A percentile compares a stretch with the other conserved stretches of the same genome.
Conservation (phyloP, 108 stramenopile genomes). For the Cyclotella sp. region DNA sequence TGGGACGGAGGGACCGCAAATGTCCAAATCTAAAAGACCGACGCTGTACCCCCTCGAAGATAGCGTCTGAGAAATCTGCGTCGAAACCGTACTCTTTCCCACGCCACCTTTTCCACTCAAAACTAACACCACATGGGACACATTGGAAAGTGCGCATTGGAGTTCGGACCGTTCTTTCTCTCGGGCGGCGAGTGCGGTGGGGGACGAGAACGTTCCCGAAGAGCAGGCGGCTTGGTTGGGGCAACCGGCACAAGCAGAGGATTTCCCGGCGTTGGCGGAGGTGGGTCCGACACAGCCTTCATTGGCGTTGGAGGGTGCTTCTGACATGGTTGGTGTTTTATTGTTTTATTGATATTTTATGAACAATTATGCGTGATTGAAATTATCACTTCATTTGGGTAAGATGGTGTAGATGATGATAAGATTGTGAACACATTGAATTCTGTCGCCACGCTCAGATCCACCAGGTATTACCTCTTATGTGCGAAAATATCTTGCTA, state of each 20-base stretch:
- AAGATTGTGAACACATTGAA: no score
- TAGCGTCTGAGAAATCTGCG: conserved; percentile 93
- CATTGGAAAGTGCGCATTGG: conserved; percentile 72
- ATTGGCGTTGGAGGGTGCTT: conserved; percentile 77
- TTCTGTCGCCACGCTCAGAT: no score
- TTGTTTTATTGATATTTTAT: background rate
- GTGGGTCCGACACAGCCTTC: conserved; percentile 95
- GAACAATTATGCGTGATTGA: background rate
- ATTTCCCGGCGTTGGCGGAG: conserved; percentile 92
- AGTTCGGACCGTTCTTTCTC: conserved; percentile 63
- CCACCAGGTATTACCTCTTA: no score
- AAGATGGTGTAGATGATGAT: no score
- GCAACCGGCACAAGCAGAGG: conserved; percentile 94
- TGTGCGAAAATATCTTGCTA: no score
- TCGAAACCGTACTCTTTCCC: conserved; percentile 95
- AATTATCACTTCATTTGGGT: no score
- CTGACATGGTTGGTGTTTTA: conserved; percentile 14
- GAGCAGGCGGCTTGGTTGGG: conserved; percentile 95
- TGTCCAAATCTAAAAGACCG: conserved; percentile 97
- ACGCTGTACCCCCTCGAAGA: conserved; percentile 91
- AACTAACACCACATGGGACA: conserved; percentile 94
- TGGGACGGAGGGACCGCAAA: conserved; percentile 97
- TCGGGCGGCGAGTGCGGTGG: conserved; percentile 68
- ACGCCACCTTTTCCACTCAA: conserved; percentile 99
- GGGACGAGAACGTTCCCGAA: conserved; percentile 81